A percentile compares a stretch with the other conserved stretches of the same genome.
Conservation (phyloP, 2,329 filamentous ascomycete species). For the Fusarium cicatricum region DNA sequence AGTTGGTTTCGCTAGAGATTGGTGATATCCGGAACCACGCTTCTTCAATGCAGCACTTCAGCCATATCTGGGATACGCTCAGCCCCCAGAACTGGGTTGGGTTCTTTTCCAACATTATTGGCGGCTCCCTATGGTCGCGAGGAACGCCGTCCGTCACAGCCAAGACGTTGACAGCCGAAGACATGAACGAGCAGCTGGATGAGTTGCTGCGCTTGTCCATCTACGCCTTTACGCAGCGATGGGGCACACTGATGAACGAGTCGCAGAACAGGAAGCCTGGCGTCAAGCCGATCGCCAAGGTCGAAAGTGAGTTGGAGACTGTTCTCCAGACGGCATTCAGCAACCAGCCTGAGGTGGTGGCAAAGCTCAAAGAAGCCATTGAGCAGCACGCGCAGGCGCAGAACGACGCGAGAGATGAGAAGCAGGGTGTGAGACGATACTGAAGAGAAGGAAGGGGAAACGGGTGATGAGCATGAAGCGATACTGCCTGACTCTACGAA, state of each 20-base stretch:
- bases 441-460: constrained; percentile 29
- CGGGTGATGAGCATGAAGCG: constrained; percentile 9
- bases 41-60: constrained; percentile 65
- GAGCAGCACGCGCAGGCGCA: constrained; percentile 64
- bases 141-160: constrained; percentile 48
- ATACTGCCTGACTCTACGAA: constrained; percentile 3
- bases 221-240: constrained; percentile 68
- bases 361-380: constrained; percentile 68
- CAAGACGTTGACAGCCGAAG: constrained; percentile 57
- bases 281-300: constrained; percentile 59
- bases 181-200: constrained; percentile 71
- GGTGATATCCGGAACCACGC: constrained; percentile 67
- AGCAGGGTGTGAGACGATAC: constrained; percentile 46
- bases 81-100: constrained; percentile 66
- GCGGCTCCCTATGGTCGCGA: constrained; percentile 60
- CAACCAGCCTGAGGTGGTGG: constrained; percentile 65
- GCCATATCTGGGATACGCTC: constrained; percentile 70
- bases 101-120: constrained; percentile 66
- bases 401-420: constrained; percentile 52
- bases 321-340: constrained; percentile 66
- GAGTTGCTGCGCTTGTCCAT: constrained; percentile 69
- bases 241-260: constrained; percentile 61
- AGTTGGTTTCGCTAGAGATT: too few relatives aligned
- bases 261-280: constrained; percentile 57
- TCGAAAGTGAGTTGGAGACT: constrained; percentile 64